Conservation (phyloP, 2,329 filamentous ascomycete genomes). For the Neobulgaria alba region DNA sequence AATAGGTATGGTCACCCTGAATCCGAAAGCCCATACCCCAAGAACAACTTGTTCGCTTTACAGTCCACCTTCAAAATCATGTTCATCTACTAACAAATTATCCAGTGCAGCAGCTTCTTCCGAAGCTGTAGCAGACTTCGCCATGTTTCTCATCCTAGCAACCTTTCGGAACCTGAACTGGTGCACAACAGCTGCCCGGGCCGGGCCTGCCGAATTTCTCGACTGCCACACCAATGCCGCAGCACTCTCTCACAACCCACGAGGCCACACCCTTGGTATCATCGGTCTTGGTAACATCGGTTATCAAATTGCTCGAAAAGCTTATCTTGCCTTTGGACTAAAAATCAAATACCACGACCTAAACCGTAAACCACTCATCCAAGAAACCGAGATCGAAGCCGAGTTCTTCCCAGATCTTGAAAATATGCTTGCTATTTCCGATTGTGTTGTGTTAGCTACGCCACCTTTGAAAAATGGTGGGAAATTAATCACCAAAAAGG, state of each 20-base stretch:
- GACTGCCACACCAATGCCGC: conserved; percentile 54
- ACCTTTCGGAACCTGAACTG: conserved; percentile 62
- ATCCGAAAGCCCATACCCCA: no score
- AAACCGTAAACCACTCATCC: conserved; percentile 31
- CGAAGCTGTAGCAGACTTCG: conserved; percentile 65
- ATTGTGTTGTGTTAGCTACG: conserved; percentile 56
- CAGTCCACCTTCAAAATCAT: no score
- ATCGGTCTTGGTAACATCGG: conserved; percentile 63
- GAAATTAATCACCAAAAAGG: conserved; percentile 39
- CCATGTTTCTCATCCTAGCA: conserved; percentile 58
- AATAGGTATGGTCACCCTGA: conserved; percentile 37
- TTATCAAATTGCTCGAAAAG: conserved; percentile 51
- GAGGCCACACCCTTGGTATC: conserved; percentile 52
- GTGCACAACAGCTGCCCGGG: conserved; percentile 29
- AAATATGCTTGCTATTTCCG: conserved; percentile 41
- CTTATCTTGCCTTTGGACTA: conserved; percentile 55
- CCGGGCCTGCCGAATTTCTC: conserved; percentile 34
- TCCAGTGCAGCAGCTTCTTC: conserved; percentile 54
- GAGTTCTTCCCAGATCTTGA: conserved; percentile 43
- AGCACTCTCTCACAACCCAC: conserved; percentile 53
- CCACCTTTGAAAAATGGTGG: conserved; percentile 40
- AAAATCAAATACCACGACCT: conserved; percentile 55
- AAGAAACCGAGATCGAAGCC: conserved; percentile 38
- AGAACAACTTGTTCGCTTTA: no score
- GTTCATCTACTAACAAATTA: conserved; percentile 2